phyloP scores from a whole-genome alignment of 2,329 filamentous ascomycete genomes.

The Lizonia empirigonia region DNA sequence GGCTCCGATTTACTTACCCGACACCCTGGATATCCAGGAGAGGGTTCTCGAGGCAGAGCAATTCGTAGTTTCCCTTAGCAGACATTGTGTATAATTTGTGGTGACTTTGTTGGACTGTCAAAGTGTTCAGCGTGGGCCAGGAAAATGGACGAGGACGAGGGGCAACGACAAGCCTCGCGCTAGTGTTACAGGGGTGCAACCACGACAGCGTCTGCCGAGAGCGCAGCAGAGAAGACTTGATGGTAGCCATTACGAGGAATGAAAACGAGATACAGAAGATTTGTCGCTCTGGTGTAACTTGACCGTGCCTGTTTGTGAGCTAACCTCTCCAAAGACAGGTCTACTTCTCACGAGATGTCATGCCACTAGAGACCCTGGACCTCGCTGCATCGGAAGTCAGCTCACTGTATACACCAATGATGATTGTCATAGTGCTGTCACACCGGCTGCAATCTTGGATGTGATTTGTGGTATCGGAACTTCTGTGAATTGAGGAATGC shows the following conservation, averaged over 20 bases:
- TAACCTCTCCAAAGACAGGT: neutral
- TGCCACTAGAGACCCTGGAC: conserved; percentile 2
- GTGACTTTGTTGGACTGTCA: conserved; percentile 24
- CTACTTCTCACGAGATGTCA: conserved; percentile 4
- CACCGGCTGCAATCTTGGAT: neutral
- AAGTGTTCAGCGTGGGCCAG: conserved; percentile 25
- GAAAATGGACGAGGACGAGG: conserved; percentile 23
- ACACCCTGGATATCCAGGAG: conserved; percentile 94
- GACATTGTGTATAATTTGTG: conserved; percentile 64
- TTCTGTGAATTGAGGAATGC: conserved; percentile 1
- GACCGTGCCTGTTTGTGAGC: neutral
- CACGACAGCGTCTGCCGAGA: conserved; percentile 13
- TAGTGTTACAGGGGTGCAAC: no score
- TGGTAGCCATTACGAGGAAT: neutral
- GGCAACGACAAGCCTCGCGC: conserved; percentile 23
- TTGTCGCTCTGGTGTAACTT: neutral
- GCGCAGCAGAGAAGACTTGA: neutral
- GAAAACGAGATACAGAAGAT: neutral
- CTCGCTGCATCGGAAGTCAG: no score
- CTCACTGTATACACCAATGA: no score
- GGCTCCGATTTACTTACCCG: conserved; percentile 55
- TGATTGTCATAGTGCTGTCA: no score
- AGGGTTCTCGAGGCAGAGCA: conserved; percentile 96
- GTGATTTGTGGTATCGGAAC: neutral
- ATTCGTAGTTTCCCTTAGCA: conserved; percentile 77